These are phyloP conservation scores for Lasiosphaeria ovina DNA, from an alignment of 495 filamentous ascomycete species.

Conservation along the genomic window DNA sequence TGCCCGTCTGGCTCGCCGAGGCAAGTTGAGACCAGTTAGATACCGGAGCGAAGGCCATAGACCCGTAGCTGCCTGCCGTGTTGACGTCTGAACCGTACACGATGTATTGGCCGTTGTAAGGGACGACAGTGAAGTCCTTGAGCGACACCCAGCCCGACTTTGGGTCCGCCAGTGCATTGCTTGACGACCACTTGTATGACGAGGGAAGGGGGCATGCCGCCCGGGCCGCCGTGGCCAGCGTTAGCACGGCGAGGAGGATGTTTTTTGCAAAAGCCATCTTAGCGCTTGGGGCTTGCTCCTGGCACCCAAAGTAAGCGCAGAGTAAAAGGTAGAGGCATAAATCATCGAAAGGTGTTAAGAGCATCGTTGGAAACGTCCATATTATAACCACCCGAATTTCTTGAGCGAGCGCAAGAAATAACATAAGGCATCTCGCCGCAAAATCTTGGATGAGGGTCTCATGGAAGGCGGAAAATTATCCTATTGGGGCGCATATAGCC, in stretches of 20 bases:
- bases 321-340: background rate
- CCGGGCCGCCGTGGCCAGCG: constrained; percentile 15
- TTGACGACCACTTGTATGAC: constrained; percentile 55
- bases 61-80: constrained; percentile 44
- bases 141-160: constrained; percentile 52
- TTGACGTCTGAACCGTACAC: constrained; percentile 51
- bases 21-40: constrained; percentile 55
- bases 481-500: background rate
- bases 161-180: constrained; percentile 46
- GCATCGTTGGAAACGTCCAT: background rate
- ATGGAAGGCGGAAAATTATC: background rate
- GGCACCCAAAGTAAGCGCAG: background rate
- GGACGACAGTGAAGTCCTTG: constrained; percentile 58
- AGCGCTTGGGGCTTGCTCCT: background rate
- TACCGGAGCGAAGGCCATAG: constrained; percentile 57
- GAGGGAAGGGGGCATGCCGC: constrained; percentile 52
- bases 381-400: background rate
- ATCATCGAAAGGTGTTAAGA: background rate
- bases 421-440: background rate
- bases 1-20: constrained; percentile 50
- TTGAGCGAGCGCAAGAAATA: background rate
- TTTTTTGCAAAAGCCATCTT: background rate
- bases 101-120: constrained; percentile 51
- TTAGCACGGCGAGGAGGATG: constrained; percentile 18
- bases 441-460: background rate